phyloP scores from a whole-genome alignment of 2,329 filamentous ascomycete genomes.

The Cordyceps javanica region DNA sequence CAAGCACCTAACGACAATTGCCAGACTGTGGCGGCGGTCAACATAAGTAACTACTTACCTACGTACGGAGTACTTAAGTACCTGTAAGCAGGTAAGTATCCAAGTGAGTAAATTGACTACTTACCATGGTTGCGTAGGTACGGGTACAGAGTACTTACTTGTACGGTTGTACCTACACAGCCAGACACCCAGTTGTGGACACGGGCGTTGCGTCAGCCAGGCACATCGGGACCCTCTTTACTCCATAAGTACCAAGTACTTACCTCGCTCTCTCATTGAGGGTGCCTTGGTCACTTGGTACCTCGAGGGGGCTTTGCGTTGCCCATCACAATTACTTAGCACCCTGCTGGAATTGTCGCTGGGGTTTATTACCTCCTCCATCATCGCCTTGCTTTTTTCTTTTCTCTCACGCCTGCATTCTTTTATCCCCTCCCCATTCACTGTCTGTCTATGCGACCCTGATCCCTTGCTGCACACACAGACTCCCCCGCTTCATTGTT shows the following conservation, averaged over 20 bases:
- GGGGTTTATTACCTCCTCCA: constrained; percentile 7
- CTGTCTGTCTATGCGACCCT: neutral
- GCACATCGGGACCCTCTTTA: neutral
- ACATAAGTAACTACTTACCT: neutral
- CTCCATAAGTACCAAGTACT: too few relatives aligned
- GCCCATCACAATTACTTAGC: neutral
- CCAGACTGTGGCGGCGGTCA: neutral
- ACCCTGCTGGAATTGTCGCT: neutral
- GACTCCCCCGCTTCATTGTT: neutral
- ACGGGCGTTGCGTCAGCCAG: constrained; percentile 9
- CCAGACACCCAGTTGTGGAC: neutral
- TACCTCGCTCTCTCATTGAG: neutral
- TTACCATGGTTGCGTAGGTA: too few relatives aligned
- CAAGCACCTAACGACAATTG: neutral
- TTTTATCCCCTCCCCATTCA: neutral
- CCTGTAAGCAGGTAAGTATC: too few relatives aligned
- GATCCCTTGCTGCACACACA: neutral
- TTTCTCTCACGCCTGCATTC: neutral
- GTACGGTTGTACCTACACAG: too few relatives aligned
- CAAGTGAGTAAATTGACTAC: too few relatives aligned
- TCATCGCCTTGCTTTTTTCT: neutral
- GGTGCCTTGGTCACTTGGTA: neutral
- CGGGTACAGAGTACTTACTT: too few relatives aligned
- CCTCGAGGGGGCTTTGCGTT: neutral
- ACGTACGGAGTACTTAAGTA: too few relatives aligned